phyloP scores from a whole-genome alignment of 2,329 filamentous ascomycete genomes.

The Penicillium sp. region DNA sequence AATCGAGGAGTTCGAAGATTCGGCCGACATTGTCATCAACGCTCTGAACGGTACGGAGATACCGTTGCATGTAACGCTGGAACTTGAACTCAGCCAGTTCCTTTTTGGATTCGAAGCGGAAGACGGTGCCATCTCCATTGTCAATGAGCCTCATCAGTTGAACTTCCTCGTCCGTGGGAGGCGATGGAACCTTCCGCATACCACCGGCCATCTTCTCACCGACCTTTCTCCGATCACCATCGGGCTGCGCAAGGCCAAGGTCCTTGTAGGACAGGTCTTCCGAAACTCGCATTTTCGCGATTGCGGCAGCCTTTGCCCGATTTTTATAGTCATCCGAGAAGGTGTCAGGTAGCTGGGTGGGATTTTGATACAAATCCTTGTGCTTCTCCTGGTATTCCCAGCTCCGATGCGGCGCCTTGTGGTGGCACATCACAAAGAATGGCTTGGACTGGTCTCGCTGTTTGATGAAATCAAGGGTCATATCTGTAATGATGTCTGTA shows the following conservation, averaged over 20 bases:
- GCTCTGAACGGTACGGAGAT: slow-evolving; percentile 52
- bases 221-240: slow-evolving; percentile 42
- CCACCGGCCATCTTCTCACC: slow-evolving; percentile 35
- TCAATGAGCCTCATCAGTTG: slow-evolving; percentile 41
- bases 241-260: slow-evolving; percentile 52
- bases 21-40: slow-evolving; percentile 55
- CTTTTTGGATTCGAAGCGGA: slow-evolving; percentile 43
- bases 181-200: slow-evolving; percentile 42
- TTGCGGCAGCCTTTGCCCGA: slow-evolving; percentile 49
- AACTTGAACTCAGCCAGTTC: slow-evolving; percentile 56
- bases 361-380: slow-evolving; percentile 49
- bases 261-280: slow-evolving; percentile 53
- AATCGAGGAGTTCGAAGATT: slow-evolving; percentile 49
- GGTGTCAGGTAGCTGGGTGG: slow-evolving; percentile 50
- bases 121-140: slow-evolving; percentile 48
- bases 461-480: slow-evolving; percentile 46
- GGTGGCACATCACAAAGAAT: slow-evolving; percentile 58
- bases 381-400: slow-evolving; percentile 54
- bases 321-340: slow-evolving; percentile 57
- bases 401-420: slow-evolving; percentile 54
- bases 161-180: slow-evolving; percentile 27
- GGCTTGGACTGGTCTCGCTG: slow-evolving; percentile 36
- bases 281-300: slow-evolving; percentile 53
- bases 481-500: slow-evolving; percentile 55
- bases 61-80: slow-evolving; percentile 57